Percentiles rank a stretch among this genome's conserved stretches.
Conservation (phyloP, 352 stramenopile genomes). For the Blastocystis hominis region DNA sequence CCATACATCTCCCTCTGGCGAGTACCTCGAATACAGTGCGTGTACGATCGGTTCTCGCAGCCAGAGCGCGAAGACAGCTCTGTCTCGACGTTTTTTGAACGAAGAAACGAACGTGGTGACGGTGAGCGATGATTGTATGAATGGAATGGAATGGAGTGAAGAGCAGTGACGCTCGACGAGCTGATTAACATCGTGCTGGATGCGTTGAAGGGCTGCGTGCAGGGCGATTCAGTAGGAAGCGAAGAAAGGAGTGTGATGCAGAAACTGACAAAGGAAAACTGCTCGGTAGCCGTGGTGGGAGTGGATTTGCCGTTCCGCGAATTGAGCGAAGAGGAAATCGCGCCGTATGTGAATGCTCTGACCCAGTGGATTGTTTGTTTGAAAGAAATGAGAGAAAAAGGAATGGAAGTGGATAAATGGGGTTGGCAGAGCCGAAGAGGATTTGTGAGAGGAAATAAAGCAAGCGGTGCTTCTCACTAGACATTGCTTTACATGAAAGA, state of each 20-base stretch:
- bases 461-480: no score
- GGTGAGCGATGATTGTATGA: constrained; percentile 34
- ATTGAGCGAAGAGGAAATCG: constrained; percentile 71
- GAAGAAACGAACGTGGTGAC: constrained; percentile 62
- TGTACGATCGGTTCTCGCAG: constrained; percentile 75
- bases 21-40: constrained; percentile 79
- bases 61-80: constrained; percentile 76
- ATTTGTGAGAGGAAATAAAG: no score
- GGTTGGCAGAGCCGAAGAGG: no score
- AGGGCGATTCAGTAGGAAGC: constrained; percentile 66
- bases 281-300: constrained; percentile 72
- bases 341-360: constrained; percentile 68
- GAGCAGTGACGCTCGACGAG: constrained; percentile 72
- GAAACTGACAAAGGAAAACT: constrained; percentile 71
- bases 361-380: constrained; percentile 3
- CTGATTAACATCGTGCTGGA: constrained; percentile 76
- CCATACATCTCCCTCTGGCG: constrained; percentile 76
- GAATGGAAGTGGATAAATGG: no score
- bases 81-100: constrained; percentile 77
- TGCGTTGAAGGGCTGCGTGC: constrained; percentile 71
- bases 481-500: no score
- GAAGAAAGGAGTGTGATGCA: neutral
- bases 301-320: constrained; percentile 74
- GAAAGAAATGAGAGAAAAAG: no score
- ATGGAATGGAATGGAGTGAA: neutral